Conservation (phyloP, 257 asterid species). For the Orobanche coerulescens region DNA sequence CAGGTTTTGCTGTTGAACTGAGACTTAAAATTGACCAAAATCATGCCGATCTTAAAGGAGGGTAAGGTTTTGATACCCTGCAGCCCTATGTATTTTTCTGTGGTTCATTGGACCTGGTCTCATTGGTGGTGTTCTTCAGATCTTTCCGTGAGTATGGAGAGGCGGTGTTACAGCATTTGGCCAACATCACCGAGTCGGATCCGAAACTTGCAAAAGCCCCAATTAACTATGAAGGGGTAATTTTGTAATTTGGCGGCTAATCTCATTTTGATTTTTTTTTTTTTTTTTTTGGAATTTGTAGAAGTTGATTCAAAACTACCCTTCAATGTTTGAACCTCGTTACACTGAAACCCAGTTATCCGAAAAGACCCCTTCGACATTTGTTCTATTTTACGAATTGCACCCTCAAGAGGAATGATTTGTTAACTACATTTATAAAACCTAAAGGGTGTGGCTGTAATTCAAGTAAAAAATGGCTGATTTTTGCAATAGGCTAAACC, state of each 20-base stretch:
- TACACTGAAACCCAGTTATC: neutral
- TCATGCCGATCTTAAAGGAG: slow-evolving; percentile 82
- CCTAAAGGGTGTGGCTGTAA: neutral
- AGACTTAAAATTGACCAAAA: slow-evolving; percentile 82
- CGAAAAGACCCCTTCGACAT: neutral
- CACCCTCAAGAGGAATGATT: neutral
- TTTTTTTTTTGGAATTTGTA: too few relatives aligned
- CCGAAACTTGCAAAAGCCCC: slow-evolving; percentile 76
- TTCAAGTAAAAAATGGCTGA: too few relatives aligned
- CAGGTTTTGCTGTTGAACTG: slow-evolving; percentile 68
- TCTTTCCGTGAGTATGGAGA: slow-evolving; percentile 95
- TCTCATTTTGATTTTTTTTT: neutral
- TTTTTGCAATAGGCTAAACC: neutral
- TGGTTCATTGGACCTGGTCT: neutral
- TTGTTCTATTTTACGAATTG: neutral
- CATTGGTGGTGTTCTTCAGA: slow-evolving; percentile 35
- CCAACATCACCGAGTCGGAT: slow-evolving; percentile 41
- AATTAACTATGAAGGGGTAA: slow-evolving; percentile 95
- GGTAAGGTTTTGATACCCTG: slow-evolving; percentile 40
- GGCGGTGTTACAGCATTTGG: slow-evolving; percentile 69
- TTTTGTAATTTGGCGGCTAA: slow-evolving; percentile 17
- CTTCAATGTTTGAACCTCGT: neutral
- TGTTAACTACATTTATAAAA: neutral
- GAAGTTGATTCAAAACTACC: neutral
- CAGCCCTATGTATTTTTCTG: slow-evolving; percentile 4